Evolutionary conservation across 2,329 filamentous ascomycete genomes (phyloP), one percentile per base, ranked within the genome.

Genomic region (Tolypocladium guangdongense): DNA sequence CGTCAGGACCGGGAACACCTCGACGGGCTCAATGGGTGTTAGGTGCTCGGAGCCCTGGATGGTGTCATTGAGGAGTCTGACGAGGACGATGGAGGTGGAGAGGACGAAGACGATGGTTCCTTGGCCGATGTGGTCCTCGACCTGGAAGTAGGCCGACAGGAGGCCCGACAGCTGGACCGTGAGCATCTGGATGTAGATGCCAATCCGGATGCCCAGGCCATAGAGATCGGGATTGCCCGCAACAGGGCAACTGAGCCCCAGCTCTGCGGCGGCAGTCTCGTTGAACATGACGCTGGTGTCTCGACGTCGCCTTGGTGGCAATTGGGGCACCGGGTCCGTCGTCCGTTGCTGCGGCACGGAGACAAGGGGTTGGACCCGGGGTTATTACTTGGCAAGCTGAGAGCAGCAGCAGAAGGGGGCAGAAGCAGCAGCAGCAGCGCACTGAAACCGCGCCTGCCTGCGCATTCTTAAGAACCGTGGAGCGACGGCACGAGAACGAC

Each of bases 111-210:
- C 52, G 50, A 62, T 58, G 52, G 58, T 59, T 22, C 54, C 56
- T 49, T 63, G 59, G 38, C 56, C 56, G 36, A 62, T 54, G 45
- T 52, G 30, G 43, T 63, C 61, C 24, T 62, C 60, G 32, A 57
- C 55, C 14, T 46, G 45, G n/a, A 60, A 54, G n/a, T 50, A 45
- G 24, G 51, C 46, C 53, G 52, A 56, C 27, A 60, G 51, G 10
- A 62, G 51, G 35, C 55, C 55, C 10, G 61, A 62, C n/a, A 63
- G 38, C 49, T 61, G 58, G 36, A 60, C 58, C 7, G 60, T 57
- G 30, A 62, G n/a, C 59, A 60, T 63, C 51, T 64, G 61, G 37
- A 64, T 54, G 52, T 64, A 64, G 49, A 64, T 59, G 50, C 62
- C 62, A 52, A 64, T 39, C 39, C 63, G 59, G 55, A 64, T 63